Conservation (phyloP, 495 filamentous ascomycete species). For the Xylaria cubensis region DNA sequence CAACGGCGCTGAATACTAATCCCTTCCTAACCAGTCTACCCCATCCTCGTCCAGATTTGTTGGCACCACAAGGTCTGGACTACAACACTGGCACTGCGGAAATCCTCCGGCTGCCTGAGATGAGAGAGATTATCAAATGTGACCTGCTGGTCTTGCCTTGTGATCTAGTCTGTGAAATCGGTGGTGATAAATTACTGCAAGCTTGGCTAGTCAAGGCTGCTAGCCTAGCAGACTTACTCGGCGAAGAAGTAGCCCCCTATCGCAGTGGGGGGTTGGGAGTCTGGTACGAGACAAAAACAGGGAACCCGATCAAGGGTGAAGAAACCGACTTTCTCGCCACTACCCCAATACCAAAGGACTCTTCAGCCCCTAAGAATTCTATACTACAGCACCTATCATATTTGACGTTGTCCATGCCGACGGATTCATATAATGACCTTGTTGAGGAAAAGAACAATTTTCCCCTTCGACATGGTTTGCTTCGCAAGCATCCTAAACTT, state of each 20-base stretch:
- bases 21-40: constrained; percentile 85
- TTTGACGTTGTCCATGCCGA: constrained; percentile 77
- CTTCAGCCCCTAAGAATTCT: constrained; percentile 57
- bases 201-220: constrained; percentile 89
- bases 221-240: constrained; percentile 60
- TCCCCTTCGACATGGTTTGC: constrained; percentile 72
- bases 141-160: constrained; percentile 94
- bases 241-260: constrained; percentile 44
- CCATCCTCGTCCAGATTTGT: constrained; percentile 72
- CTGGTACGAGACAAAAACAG: constrained; percentile 86
- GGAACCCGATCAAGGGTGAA: constrained; percentile 79
- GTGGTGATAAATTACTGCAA: constrained; percentile 79
- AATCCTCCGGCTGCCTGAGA: constrained; percentile 80
- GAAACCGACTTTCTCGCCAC: constrained; percentile 89
- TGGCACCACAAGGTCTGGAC: constrained; percentile 74
- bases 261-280: constrained; percentile 78
- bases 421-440: constrained; percentile 83
- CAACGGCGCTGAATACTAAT: constrained; percentile 81
- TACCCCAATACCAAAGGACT: constrained; percentile 56
- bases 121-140: constrained; percentile 71
- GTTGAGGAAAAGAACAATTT: constrained; percentile 73
- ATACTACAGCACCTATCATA: constrained; percentile 67
- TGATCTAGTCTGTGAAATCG: constrained; percentile 90
- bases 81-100: constrained; percentile 87
- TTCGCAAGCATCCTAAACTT: constrained; percentile 73